Conservation (phyloP, 306 rosid species). For the Crataegus laevigata region DNA sequence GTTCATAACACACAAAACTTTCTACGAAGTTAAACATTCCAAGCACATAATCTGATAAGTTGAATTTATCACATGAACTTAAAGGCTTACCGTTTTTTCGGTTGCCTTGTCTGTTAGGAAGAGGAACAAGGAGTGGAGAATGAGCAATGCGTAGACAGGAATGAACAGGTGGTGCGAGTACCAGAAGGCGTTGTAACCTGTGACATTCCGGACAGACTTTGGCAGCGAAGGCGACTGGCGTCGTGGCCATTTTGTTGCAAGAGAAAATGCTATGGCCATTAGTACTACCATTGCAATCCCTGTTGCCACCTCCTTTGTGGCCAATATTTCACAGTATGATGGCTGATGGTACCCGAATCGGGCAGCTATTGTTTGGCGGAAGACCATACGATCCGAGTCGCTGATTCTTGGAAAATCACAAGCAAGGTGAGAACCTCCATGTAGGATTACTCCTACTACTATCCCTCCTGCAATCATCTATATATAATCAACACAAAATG, state of each 20-base stretch:
- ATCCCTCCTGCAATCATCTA: constrained; percentile 81
- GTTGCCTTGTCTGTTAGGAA: constrained; percentile 54
- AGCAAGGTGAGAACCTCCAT: constrained; percentile 79
- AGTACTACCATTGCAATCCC: constrained; percentile 63
- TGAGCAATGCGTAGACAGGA: constrained; percentile 70
- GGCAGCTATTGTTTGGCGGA: constrained; percentile 52
- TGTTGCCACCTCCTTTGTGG: constrained; percentile 57
- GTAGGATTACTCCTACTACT: constrained; percentile 73
- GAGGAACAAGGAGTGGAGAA: constrained; percentile 78
- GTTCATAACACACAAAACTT: not conserved
- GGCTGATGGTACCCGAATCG: constrained; percentile 68
- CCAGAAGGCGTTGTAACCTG: constrained; percentile 85
- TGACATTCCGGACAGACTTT: constrained; percentile 47
- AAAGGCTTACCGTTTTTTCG: constrained; percentile 61
- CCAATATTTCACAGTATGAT: constrained; percentile 52
- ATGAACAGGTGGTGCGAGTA: constrained; percentile 89
- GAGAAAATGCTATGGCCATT: constrained; percentile 67
- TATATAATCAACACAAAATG: not conserved
- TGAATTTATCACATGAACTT: not conserved
- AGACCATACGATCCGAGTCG: constrained; percentile 38
- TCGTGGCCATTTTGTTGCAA: constrained; percentile 84
- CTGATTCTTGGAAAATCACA: constrained; percentile 91
- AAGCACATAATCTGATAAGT: not conserved
- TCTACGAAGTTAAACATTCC: not conserved
- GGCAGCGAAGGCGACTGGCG: constrained; percentile 55